These are phyloP conservation scores for Ensete glaucum DNA, from an alignment of 176 grass and related monocot species.

Conservation along the genomic window DNA sequence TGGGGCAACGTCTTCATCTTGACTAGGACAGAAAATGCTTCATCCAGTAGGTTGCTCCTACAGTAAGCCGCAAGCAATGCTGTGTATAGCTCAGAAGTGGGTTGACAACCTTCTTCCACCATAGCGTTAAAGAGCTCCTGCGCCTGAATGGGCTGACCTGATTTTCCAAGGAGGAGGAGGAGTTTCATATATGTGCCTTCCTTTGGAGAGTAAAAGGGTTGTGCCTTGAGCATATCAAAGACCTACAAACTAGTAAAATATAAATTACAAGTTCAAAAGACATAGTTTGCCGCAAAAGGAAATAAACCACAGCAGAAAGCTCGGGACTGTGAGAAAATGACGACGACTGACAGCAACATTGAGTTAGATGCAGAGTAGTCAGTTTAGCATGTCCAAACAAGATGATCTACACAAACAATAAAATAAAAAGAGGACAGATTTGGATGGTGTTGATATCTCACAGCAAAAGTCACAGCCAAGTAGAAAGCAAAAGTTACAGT, in stretches of 20 bases:
- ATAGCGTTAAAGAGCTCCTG: conserved; percentile 57
- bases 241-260: conserved; percentile 26
- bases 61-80: conserved; percentile 70
- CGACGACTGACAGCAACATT: too few relatives aligned
- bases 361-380: not conserved
- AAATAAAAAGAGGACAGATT: not conserved
- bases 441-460: not conserved
- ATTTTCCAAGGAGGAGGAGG: conserved; percentile 49
- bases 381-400: not conserved
- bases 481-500: not conserved
- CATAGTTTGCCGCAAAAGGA: not conserved
- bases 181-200: conserved; percentile 88
- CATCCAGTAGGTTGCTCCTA: conserved; percentile 43
- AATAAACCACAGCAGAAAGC: not conserved
- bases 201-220: conserved; percentile 76
- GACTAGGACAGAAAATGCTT: conserved; percentile 47
- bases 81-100: conserved; percentile 59
- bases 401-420: not conserved
- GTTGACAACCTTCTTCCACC: conserved; percentile 45
- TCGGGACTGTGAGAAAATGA: not conserved
- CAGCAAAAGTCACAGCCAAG: not conserved
- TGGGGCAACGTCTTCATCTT: conserved; percentile 59
- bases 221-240: conserved; percentile 72
- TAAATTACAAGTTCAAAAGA: not conserved
- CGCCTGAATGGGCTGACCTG: conserved; percentile 41